Conservation (phyloP, 1,284 basidiomycete genomes). For the Sporisorium reilianum region DNA sequence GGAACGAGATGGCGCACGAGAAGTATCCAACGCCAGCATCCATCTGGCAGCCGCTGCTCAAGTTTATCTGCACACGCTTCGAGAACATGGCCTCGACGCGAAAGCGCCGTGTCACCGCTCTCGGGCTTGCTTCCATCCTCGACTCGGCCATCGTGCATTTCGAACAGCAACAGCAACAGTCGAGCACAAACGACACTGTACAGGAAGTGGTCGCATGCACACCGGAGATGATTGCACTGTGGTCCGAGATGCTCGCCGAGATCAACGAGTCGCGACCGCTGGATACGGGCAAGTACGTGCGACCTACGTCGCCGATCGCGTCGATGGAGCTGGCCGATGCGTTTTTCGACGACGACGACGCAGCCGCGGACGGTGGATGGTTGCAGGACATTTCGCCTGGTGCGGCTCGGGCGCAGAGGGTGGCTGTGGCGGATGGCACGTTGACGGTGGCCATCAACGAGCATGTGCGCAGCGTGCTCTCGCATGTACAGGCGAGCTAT, state of each 20-base stretch:
- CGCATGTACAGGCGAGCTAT: constrained; percentile 41
- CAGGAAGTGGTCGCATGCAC: constrained; percentile 29
- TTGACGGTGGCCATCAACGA: constrained; percentile 40
- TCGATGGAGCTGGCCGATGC: constrained; percentile 47
- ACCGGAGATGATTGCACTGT: constrained; percentile 58
- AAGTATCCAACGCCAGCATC: constrained; percentile 19
- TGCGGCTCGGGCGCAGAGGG: constrained; percentile 47
- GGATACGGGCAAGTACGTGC: constrained; percentile 30
- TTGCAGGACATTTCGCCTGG: constrained; percentile 62
- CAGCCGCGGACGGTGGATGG: constrained; percentile 43
- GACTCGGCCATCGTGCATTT: constrained; percentile 25
- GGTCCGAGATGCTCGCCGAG: constrained; percentile 63
- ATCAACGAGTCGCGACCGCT: constrained; percentile 47
- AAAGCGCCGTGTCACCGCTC: constrained; percentile 54
- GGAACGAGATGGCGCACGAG: constrained; percentile 29
- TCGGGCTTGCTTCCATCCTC: constrained; percentile 57
- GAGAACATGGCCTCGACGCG: constrained; percentile 62
- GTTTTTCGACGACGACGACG: constrained; percentile 44
- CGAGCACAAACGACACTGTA: not conserved
- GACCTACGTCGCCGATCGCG: constrained; percentile 47
- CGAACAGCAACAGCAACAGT: not conserved
- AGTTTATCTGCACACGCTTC: constrained; percentile 46
- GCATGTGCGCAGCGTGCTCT: constrained; percentile 48
- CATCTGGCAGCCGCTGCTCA: constrained; percentile 45
- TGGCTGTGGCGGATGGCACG: constrained; percentile 52